Base-by-base conservation (phyloP, 331 rosid genomes). In the Malus hybrid region DNA sequence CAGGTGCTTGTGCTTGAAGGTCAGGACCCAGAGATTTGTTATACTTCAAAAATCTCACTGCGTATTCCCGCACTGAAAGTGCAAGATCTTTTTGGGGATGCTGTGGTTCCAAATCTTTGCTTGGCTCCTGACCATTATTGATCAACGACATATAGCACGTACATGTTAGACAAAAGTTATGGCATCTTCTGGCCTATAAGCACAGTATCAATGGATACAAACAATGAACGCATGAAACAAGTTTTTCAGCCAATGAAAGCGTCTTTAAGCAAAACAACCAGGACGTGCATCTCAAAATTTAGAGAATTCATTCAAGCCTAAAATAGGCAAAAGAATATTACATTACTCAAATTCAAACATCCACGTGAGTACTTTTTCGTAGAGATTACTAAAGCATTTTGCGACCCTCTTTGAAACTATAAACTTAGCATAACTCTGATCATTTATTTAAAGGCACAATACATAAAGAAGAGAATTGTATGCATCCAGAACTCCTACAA, bases 11-110 rank as follows among this genome's bases (percentile, higher is more conserved):
- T 4, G 91, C 96, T 76, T 83, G 89, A 66, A 82, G 78, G 42
- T 78, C 73, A 79, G 78, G 79, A 78, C 89, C 85, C 53, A 19
- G 80, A 72, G 85, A 84, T 29, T 87, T 77, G 78, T 84, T 86
- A 68, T 83, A 83, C 83, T 86, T 89, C 80, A 95, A 82, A 83
- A 88, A 90, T 78, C 93, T 87, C 86, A 77, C 70, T 63, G 99
- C 99, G 74, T 92, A 95, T 33, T 75, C 80, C 84, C 75, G 91
- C 80, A 92, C 78, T 55, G 89, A 71, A 66, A 66, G 78, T 73
- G 83, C 64, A 32, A 65, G 74, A 42, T 53, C 72, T 76, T 82
- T 83, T 24, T 55, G 57, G 69, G 81, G 78, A 82, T 64, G 62
- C 66, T 74, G 86, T 63, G 72, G 83, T 73, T 86, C 86, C 77